Conservation (phyloP, 116 monocot species). For the Zostera marina region DNA sequence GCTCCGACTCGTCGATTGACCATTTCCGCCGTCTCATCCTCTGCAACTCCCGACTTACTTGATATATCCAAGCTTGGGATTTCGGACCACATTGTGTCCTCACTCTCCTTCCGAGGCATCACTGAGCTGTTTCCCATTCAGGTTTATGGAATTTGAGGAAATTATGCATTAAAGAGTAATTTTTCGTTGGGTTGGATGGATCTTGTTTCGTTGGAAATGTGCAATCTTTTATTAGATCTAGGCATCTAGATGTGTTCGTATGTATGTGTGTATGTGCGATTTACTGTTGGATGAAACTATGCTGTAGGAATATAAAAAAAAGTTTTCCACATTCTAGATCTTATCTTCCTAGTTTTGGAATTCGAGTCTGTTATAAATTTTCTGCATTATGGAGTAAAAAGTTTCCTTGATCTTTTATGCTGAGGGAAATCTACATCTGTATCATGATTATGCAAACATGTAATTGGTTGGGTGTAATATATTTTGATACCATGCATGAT, state of each 20-base stretch:
- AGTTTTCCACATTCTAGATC: no score
- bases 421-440: no score
- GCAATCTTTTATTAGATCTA: no score
- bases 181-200: background rate
- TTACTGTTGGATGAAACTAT: no score
- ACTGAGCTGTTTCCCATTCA: constrained; percentile 43
- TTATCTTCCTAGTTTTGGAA: no score
- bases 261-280: no score
- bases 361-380: no score
- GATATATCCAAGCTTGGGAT: constrained; percentile 34
- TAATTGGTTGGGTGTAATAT: background rate
- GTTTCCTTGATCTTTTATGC: no score
- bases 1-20: background rate
- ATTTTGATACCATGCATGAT: background rate
- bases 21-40: background rate
- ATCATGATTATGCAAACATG: background rate
- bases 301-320: no score
- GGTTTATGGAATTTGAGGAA: constrained; percentile 5
- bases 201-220: no score
- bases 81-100: constrained; percentile 27
- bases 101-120: constrained; percentile 29
- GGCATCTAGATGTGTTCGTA: no score
- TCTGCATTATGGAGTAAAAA: no score
- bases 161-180: background rate
- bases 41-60: background rate